Conservation (phyloP, 192 early-diverging fungal genomes). For the Lobosporangium transversale region DNA sequence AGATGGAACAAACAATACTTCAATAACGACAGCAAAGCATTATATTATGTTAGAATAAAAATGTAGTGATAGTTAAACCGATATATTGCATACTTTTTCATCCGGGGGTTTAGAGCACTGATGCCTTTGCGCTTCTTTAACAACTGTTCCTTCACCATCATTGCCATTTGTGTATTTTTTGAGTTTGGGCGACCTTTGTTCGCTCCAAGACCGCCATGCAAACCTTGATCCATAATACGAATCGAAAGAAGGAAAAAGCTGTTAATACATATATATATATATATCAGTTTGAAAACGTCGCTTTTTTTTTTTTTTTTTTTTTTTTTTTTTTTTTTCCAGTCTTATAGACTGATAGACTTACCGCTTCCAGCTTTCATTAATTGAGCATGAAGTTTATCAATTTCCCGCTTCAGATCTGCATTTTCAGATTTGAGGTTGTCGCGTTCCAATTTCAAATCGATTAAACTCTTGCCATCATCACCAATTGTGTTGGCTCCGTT, state of each 20-base stretch:
- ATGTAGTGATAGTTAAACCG: no score
- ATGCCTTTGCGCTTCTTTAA: slow-evolving; percentile 44
- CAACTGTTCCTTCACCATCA: slow-evolving; percentile 32
- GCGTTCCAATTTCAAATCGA: slow-evolving; percentile 36
- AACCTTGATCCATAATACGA: slow-evolving; percentile 1
- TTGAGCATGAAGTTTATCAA: slow-evolving; percentile 27
- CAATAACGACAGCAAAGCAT: no score
- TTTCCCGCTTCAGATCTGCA: slow-evolving; percentile 22
- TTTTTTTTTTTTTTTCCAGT: no score
- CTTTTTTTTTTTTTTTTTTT: neutral
- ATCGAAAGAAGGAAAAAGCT: neutral
- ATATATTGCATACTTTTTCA: slow-evolving; percentile 43
- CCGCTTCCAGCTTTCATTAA: slow-evolving; percentile 12
- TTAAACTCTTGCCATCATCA: neutral
- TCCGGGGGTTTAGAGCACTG: slow-evolving; percentile 34
- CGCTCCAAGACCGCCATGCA: slow-evolving; percentile 5
- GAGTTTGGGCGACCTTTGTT: slow-evolving; percentile 36
- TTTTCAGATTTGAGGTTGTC: slow-evolving; percentile 39
- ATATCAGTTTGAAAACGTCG: neutral
- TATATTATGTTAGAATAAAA: no score
- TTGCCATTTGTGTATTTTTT: slow-evolving; percentile 28
- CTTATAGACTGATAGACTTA: slow-evolving; percentile 13
- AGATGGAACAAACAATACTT: neutral
- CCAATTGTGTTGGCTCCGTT: neutral
- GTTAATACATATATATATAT: no score